Percentiles rank a stretch among this genome's conserved stretches.
Evolutionary conservation across 2,329 filamentous ascomycete genomes (phyloP).

Genomic region (Penicillium griseofulvum): DNA sequence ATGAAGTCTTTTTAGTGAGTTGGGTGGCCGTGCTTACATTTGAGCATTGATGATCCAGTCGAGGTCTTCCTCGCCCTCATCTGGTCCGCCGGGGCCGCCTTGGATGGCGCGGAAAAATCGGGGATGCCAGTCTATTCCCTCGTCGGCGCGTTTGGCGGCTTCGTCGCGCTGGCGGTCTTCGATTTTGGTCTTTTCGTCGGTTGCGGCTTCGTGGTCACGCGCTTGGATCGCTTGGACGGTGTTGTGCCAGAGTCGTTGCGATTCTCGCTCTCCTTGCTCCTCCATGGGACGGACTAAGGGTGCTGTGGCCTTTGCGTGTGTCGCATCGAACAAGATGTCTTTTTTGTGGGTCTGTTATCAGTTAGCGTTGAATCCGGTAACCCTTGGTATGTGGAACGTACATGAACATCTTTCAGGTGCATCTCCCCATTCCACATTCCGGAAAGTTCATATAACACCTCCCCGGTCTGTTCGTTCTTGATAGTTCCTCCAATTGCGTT

Average conservation of each 20-base stretch:
- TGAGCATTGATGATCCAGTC: constrained; percentile 93
- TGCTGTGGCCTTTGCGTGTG: constrained; percentile 69
- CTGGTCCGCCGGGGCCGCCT: constrained; percentile 65
- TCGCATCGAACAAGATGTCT: constrained; percentile 85
- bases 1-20: background rate
- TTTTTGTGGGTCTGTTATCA: constrained; percentile 73
- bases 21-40: constrained; percentile 59
- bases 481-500: constrained; percentile 92
- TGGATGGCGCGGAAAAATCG: constrained; percentile 76
- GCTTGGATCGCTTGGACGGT: constrained; percentile 79
- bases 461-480: constrained; percentile 81
- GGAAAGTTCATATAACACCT: constrained; percentile 84
- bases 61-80: constrained; percentile 81
- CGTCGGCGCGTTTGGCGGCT: constrained; percentile 72
- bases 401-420: constrained; percentile 78
- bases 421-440: constrained; percentile 95
- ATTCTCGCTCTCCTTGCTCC: constrained; percentile 88
- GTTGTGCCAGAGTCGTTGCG: constrained; percentile 79
- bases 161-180: constrained; percentile 91
- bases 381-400: constrained; percentile 10
- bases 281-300: constrained; percentile 72
- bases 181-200: constrained; percentile 93
- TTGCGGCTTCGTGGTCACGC: constrained; percentile 82
- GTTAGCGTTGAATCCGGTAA: constrained; percentile 8
- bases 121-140: constrained; percentile 83